These are phyloP conservation scores for Entamoeba dispar DNA, from an alignment of 208 protist genomes.

Conservation along the genomic window DNA sequence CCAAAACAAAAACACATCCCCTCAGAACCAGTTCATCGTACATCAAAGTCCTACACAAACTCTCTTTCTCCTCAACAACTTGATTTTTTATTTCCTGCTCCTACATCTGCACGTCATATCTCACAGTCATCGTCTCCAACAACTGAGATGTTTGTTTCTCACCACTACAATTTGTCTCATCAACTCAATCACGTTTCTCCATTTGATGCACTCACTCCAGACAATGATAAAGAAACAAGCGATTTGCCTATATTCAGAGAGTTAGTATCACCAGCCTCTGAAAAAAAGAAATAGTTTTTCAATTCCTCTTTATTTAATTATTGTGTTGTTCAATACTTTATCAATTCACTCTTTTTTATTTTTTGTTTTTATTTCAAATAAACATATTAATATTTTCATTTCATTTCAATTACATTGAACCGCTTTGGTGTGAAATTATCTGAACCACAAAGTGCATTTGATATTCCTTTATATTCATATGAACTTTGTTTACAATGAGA, in stretches of 20 bases:
- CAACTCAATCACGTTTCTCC: background rate
- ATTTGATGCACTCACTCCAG: background rate
- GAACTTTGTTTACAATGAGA: too few relatives aligned
- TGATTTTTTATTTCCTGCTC: background rate
- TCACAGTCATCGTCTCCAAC: background rate
- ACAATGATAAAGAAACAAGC: background rate
- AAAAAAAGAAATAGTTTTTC: background rate
- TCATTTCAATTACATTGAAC: too few relatives aligned
- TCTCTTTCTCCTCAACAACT: background rate
- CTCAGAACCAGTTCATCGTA: background rate
- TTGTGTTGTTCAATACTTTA: too few relatives aligned
- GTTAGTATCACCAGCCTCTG: background rate
- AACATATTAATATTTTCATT: background rate
- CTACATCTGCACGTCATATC: background rate
- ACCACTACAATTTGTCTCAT: background rate
- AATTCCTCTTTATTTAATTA: background rate
- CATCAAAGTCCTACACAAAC: background rate
- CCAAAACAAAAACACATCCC: too few relatives aligned
- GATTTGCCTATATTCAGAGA: background rate
- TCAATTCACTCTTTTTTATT: background rate
- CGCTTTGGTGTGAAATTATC: too few relatives aligned
- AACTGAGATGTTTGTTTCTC: background rate
- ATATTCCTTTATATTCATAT: too few relatives aligned
- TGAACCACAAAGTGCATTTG: too few relatives aligned
- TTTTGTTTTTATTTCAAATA: background rate